Percentiles rank a stretch among this genome's conserved stretches.
Conservation (phyloP, 257 asterid species). For the Nicotiana undulata region DNA sequence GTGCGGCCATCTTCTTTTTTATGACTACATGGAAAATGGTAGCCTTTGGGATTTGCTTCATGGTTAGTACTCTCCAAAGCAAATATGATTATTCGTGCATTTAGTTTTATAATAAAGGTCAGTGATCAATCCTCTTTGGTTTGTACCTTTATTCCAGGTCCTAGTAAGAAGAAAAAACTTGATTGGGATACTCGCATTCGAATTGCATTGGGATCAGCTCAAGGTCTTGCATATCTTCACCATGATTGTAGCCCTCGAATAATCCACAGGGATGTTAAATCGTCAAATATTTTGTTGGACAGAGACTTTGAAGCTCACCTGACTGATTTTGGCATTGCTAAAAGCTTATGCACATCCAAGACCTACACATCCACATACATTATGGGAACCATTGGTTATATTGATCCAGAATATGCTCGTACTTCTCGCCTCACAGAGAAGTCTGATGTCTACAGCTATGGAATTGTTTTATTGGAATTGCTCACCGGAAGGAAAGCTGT, state of each 20-base stretch:
- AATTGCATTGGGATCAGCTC: conserved; percentile 75
- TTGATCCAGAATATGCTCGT: conserved; percentile 96
- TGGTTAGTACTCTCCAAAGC: conserved; percentile 32
- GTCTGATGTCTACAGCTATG: conserved; percentile 87
- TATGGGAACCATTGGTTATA: conserved; percentile 94
- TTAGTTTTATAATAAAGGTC: neutral
- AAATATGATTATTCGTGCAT: neutral
- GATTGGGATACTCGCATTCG: conserved; percentile 73
- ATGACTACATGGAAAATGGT: conserved; percentile 96
- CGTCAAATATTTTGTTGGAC: conserved; percentile 79
- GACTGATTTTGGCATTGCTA: conserved; percentile 91
- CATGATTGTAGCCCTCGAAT: conserved; percentile 89
- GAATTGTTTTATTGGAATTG: conserved; percentile 75
- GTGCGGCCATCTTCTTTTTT: conserved; percentile 73
- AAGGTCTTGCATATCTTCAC: conserved; percentile 89
- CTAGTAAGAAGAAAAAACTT: conserved; percentile 57
- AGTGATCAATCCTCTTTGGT: neutral
- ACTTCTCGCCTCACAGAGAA: conserved; percentile 91
- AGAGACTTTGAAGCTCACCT: conserved; percentile 72
- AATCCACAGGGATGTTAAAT: conserved; percentile 83
- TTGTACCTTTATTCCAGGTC: conserved; percentile 31
- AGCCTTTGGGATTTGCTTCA: conserved; percentile 95
- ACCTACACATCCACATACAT: conserved; percentile 74
- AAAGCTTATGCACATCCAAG: conserved; percentile 64
- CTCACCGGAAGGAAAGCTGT: conserved; percentile 87